Evolutionary conservation across 73 alveolate species (phyloP).

Genomic region (Blepharisma stoltei): DNA sequence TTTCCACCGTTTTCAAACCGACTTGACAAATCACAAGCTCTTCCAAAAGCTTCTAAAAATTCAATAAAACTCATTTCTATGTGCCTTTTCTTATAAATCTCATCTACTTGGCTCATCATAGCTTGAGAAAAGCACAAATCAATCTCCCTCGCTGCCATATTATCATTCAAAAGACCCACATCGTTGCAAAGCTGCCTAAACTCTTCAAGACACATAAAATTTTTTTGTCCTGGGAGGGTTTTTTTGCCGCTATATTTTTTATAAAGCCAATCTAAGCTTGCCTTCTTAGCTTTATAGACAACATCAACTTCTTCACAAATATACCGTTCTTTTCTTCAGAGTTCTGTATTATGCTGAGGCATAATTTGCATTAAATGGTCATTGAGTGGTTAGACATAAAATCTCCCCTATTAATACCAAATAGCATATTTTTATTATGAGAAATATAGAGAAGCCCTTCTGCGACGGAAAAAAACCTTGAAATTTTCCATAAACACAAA

Average conservation of each 20-base stretch:
- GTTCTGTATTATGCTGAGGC: constrained; percentile 36
- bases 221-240: constrained; percentile 72
- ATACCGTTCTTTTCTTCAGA: constrained; percentile 49
- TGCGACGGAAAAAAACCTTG: too few relatives aligned
- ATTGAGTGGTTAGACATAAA: constrained; percentile 37
- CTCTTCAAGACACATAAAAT: constrained; percentile 62
- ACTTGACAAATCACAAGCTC: constrained; percentile 37
- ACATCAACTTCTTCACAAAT: constrained; percentile 57
- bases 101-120: constrained; percentile 72
- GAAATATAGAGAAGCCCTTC: too few relatives aligned
- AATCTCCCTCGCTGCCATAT: constrained; percentile 56
- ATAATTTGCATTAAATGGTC: constrained; percentile 36
- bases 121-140: constrained; percentile 55
- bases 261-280: constrained; percentile 34
- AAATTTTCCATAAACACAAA: too few relatives aligned
- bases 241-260: constrained; percentile 53
- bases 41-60: constrained; percentile 50
- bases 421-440: too few relatives aligned
- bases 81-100: constrained; percentile 54
- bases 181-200: constrained; percentile 38
- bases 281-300: constrained; percentile 34
- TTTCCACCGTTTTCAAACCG: too few relatives aligned
- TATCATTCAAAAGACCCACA: constrained; percentile 41
- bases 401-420: too few relatives aligned
- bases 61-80: constrained; percentile 53